phyloP scores from a whole-genome alignment of 768 basidiomycete genomes.

The Lactarius sanguifluus region DNA sequence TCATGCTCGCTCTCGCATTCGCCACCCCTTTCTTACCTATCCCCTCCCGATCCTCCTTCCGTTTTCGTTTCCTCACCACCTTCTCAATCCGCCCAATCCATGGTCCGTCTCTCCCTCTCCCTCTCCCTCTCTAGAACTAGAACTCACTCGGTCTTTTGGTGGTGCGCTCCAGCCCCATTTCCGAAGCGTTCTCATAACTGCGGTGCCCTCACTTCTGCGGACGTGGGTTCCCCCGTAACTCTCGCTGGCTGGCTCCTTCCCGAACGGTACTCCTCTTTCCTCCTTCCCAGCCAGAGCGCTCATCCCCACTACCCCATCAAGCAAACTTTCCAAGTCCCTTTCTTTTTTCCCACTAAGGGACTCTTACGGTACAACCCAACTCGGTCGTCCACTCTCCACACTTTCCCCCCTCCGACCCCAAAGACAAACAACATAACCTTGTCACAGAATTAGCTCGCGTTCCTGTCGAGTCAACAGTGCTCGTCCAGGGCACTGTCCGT shows the following conservation, averaged over 20 bases:
- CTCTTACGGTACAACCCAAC: slow-evolving; percentile 72
- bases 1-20: slow-evolving; percentile 1
- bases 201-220: slow-evolving; percentile 28
- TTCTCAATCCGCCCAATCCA: background rate
- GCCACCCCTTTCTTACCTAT: slow-evolving; percentile 1
- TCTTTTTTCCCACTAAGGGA: slow-evolving; percentile 90
- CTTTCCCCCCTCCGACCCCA: slow-evolving; percentile 22
- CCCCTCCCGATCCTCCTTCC: slow-evolving; percentile 1
- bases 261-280: slow-evolving; percentile 61
- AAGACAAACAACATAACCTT: slow-evolving; percentile 30
- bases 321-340: slow-evolving; percentile 63
- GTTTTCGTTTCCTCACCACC: background rate
- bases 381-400: slow-evolving; percentile 55
- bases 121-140: background rate
- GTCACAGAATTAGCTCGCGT: slow-evolving; percentile 54
- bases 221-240: slow-evolving; percentile 46
- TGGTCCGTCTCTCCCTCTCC: background rate
- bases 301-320: slow-evolving; percentile 37
- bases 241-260: slow-evolving; percentile 82
- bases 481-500: slow-evolving; percentile 72
- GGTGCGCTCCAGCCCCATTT: slow-evolving; percentile 30
- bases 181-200: slow-evolving; percentile 34
- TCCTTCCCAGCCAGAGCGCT: slow-evolving; percentile 2
- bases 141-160: slow-evolving; percentile 19
- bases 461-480: slow-evolving; percentile 76